Conservation (phyloP, 2,329 filamentous ascomycete genomes). For the Penicillium sp. region DNA sequence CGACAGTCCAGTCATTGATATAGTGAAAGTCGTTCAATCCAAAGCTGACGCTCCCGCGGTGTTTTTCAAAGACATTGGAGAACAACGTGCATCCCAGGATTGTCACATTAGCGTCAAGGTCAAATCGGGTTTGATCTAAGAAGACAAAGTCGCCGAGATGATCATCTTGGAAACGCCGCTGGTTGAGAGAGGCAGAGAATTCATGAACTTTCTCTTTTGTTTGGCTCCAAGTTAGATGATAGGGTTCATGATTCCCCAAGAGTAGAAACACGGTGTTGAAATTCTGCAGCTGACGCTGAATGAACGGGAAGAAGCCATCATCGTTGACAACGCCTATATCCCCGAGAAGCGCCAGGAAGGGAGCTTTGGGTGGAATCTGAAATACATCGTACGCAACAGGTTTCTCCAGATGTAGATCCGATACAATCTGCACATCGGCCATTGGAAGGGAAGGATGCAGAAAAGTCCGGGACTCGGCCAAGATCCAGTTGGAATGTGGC, state of each 20-base stretch:
- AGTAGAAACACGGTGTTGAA: slow-evolving; percentile 56
- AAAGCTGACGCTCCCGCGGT: slow-evolving; percentile 40
- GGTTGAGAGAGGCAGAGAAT: slow-evolving; percentile 25
- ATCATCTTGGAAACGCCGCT: slow-evolving; percentile 9
- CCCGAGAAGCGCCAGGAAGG: slow-evolving; percentile 57
- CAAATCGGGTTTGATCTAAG: slow-evolving; percentile 41
- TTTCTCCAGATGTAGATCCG: slow-evolving; percentile 59
- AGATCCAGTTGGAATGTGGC: slow-evolving; percentile 1
- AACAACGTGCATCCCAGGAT: slow-evolving; percentile 54
- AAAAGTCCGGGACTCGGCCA: neutral
- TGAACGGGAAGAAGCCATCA: slow-evolving; percentile 48
- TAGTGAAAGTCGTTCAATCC: slow-evolving; percentile 56
- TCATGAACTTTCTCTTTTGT: slow-evolving; percentile 20
- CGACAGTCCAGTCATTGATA: slow-evolving; percentile 40
- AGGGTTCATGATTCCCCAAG: slow-evolving; percentile 60
- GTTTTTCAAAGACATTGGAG: slow-evolving; percentile 46
- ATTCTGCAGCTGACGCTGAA: slow-evolving; percentile 48
- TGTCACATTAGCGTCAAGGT: slow-evolving; percentile 37
- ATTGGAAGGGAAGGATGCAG: slow-evolving; percentile 8
- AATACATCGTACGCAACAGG: slow-evolving; percentile 54
- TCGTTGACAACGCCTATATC: slow-evolving; percentile 55
- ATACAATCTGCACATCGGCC: slow-evolving; percentile 50
- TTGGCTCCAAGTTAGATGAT: slow-evolving; percentile 34
- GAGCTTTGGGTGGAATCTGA: slow-evolving; percentile 48
- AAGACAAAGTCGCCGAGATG: slow-evolving; percentile 41